Conservation (phyloP, 176 grass and related monocot genomes). For the Pontederia crassipes region DNA sequence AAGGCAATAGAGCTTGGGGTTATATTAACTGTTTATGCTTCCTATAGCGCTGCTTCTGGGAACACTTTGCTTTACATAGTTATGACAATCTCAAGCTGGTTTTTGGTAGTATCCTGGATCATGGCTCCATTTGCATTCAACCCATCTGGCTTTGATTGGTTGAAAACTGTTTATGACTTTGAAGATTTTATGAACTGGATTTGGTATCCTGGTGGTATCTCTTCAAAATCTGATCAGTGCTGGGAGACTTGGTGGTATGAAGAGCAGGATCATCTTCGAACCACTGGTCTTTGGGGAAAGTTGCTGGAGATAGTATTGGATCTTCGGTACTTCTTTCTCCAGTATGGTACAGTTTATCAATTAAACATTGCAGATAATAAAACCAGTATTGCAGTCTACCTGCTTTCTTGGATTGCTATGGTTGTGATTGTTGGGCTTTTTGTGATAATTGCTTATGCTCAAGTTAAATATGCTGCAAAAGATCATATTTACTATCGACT, state of each 20-base stretch:
- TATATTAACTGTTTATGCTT: conserved; percentile 76
- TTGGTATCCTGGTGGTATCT: conserved; percentile 67
- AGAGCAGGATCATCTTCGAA: conserved; percentile 74
- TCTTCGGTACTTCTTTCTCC: conserved; percentile 89
- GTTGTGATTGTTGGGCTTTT: conserved; percentile 59
- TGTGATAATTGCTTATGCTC: conserved; percentile 57
- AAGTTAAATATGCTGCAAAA: conserved; percentile 77
- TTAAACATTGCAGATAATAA: conserved; percentile 54
- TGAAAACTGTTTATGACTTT: conserved; percentile 95
- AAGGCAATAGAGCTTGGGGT: conserved; percentile 91
- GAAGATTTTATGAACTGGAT: conserved; percentile 94
- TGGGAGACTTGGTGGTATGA: conserved; percentile 97
- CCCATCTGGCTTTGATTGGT: conserved; percentile 89
- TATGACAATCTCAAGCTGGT: conserved; percentile 89
- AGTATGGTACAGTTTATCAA: conserved; percentile 82
- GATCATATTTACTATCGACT: conserved; percentile 79
- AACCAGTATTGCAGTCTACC: conserved; percentile 78
- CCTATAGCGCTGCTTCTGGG: conserved; percentile 42
- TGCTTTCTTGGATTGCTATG: conserved; percentile 75
- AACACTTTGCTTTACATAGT: conserved; percentile 75
- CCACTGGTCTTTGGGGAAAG: conserved; percentile 77
- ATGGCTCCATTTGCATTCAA: conserved; percentile 84
- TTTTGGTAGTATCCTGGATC: conserved; percentile 84
- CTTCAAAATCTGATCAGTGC: conserved; percentile 66
- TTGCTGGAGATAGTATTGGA: conserved; percentile 81